A percentile compares a stretch with the other conserved stretches of the same genome.
phyloP scores from a whole-genome alignment of 75 land plant genomes.

The Pinus tabuliformis region DNA sequence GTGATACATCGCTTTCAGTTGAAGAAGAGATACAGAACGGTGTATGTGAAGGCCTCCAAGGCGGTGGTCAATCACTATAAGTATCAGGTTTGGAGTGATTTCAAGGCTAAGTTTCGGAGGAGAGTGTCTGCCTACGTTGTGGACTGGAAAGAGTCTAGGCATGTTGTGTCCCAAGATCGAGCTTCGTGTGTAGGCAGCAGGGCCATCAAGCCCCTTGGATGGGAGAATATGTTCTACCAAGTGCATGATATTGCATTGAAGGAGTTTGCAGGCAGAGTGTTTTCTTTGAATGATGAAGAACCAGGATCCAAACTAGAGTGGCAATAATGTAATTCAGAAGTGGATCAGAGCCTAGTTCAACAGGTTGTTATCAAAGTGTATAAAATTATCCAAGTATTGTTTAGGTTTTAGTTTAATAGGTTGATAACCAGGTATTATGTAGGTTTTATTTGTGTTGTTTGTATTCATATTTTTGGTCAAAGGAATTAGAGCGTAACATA shows the following conservation, averaged over 20 bases:
- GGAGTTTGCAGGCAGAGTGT: slow-evolving; percentile 13
- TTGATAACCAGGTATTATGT: too few relatives aligned
- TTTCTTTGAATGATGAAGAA: too few relatives aligned
- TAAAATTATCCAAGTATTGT: too few relatives aligned
- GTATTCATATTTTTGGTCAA: too few relatives aligned
- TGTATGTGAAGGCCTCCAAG: slow-evolving; percentile 1
- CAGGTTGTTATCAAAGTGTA: too few relatives aligned
- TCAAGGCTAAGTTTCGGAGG: slow-evolving; percentile 62
- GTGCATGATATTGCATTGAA: slow-evolving; percentile 46
- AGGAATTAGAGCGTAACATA: too few relatives aligned
- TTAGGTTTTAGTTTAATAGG: too few relatives aligned
- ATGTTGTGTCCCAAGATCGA: slow-evolving; percentile 61
- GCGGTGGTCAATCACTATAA: slow-evolving; percentile 86
- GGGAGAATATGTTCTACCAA: slow-evolving; percentile 62
- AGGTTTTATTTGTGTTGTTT: too few relatives aligned
- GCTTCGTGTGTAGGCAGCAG: slow-evolving; percentile 62
- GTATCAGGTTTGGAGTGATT: slow-evolving; percentile 90
- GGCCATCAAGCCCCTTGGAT: slow-evolving; percentile 53
- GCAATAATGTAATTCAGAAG: too few relatives aligned
- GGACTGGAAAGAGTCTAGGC: slow-evolving; percentile 61
- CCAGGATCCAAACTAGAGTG: too few relatives aligned
- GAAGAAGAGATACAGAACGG: slow-evolving; percentile 21
- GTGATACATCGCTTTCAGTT: slow-evolving; percentile 71
- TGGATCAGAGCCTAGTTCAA: too few relatives aligned
- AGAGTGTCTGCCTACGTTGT: slow-evolving; percentile 80